Evolutionary conservation across 768 basidiomycete species (phyloP).

Genomic region (Cystofilobasidium ferigula): DNA sequence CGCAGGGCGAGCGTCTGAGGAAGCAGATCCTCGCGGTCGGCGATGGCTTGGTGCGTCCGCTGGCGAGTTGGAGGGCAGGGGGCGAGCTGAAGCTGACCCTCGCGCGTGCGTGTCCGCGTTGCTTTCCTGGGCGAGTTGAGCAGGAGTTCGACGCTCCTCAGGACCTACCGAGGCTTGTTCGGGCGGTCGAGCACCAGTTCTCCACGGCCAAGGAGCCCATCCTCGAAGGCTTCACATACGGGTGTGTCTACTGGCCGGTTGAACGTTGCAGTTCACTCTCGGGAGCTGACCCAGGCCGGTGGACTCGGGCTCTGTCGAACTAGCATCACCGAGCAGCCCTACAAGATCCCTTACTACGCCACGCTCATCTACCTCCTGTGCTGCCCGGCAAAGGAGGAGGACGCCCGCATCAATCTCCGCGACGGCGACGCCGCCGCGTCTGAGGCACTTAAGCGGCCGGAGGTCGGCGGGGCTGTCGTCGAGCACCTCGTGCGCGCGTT

Average conservation of each 20-base stretch:
- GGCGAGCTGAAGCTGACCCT: not conserved
- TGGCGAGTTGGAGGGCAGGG: not conserved
- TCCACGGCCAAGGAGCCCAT: constrained; percentile 34
- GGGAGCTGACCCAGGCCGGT: not conserved
- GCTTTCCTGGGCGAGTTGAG: not conserved
- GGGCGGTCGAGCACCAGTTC: constrained; percentile 34
- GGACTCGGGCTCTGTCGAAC: not conserved
- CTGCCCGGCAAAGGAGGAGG: not conserved
- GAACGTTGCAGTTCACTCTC: not conserved
- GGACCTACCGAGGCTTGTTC: constrained; percentile 36
- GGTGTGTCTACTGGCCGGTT: constrained; percentile 29
- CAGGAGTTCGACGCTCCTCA: constrained; percentile 39
- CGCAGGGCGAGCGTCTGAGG: constrained; percentile 20
- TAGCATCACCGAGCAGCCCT: constrained; percentile 68
- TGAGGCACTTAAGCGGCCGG: too few species aligned
- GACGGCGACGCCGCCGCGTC: not conserved
- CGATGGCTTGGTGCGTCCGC: constrained; percentile 12
- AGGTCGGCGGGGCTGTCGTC: not conserved
- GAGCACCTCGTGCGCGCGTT: not conserved
- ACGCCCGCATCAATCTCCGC: not conserved
- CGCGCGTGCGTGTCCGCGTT: not conserved
- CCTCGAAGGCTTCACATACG: constrained; percentile 38
- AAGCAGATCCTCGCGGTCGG: constrained; percentile 25
- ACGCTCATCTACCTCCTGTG: constrained; percentile 64
- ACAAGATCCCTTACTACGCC: constrained; percentile 83